Percentiles rank a stretch among this genome's conserved stretches.
Conservation (phyloP, 345 rosid species). For the Pugionium cornutum region DNA sequence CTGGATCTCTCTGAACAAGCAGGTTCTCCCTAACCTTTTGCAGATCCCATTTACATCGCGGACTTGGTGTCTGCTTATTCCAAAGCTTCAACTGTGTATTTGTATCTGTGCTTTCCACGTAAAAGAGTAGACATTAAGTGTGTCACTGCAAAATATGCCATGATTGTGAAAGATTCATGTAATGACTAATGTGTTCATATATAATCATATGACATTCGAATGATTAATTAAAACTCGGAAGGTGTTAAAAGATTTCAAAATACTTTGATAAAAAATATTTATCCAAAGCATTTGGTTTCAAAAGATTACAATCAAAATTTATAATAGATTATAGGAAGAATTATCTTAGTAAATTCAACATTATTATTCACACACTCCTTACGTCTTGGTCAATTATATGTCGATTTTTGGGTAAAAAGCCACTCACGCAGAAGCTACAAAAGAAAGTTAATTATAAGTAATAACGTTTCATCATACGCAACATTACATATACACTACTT, state of each 20-base stretch:
- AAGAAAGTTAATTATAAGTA: too few species aligned
- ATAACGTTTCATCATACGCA: slow-evolving; percentile 23
- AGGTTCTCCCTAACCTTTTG: slow-evolving; percentile 50
- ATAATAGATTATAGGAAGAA: too few species aligned
- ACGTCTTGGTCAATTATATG: too few species aligned
- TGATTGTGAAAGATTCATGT: slow-evolving; percentile 21
- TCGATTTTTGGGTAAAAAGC: too few species aligned
- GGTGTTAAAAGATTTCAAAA: background rate
- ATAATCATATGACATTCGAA: slow-evolving; percentile 23
- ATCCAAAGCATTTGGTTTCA: too few species aligned
- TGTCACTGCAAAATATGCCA: slow-evolving; percentile 20
- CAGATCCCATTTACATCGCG: slow-evolving; percentile 2
- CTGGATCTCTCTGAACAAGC: slow-evolving; percentile 88
- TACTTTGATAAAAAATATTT: too few species aligned
- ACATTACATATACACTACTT: slow-evolving; percentile 23
- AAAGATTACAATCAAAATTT: too few species aligned
- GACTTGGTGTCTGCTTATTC: slow-evolving; percentile 14
- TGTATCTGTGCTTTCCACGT: slow-evolving; percentile 26
- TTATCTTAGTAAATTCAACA: too few species aligned
- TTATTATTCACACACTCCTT: background rate
- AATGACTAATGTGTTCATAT: slow-evolving; percentile 17
- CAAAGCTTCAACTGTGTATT: slow-evolving; percentile 31
- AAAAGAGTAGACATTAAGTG: slow-evolving; percentile 5
- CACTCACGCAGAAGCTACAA: too few species aligned
- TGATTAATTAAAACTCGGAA: slow-evolving; percentile 26